Conservation (phyloP, 768 basidiomycete genomes). For the Lactarius tabidus region DNA sequence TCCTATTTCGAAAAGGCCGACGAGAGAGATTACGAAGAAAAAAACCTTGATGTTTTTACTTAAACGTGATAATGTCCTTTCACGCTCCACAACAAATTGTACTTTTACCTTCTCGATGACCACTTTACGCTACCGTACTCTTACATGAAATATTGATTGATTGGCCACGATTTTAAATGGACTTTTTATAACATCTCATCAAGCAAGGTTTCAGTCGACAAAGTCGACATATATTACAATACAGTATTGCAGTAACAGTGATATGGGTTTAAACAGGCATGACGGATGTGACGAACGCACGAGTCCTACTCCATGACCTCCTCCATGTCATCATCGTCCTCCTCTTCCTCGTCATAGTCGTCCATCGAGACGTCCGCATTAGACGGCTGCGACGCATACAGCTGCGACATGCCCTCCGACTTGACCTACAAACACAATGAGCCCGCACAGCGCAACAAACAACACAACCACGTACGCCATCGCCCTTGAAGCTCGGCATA, state of each 20-base stretch:
- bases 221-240: too few relatives aligned
- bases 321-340: conserved; percentile 66
- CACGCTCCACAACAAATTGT: too few relatives aligned
- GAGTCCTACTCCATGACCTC: conserved; percentile 49
- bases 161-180: too few relatives aligned
- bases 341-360: conserved; percentile 51
- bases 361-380: conserved; percentile 46
- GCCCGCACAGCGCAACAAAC: not conserved
- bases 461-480: conserved; percentile 42
- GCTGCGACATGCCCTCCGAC: conserved; percentile 32
- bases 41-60: too few relatives aligned
- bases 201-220: too few relatives aligned
- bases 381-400: conserved; percentile 25
- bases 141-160: too few relatives aligned
- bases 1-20: too few relatives aligned
- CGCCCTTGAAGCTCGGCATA: conserved; percentile 65
- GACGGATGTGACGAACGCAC: not conserved
- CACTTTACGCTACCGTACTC: too few relatives aligned
- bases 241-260: not conserved
- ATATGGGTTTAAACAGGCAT: not conserved
- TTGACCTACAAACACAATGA: conserved; percentile 32
- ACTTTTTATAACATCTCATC: too few relatives aligned
- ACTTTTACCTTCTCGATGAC: too few relatives aligned
- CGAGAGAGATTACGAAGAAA: too few relatives aligned
- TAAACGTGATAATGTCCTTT: too few relatives aligned